phyloP scores from a whole-genome alignment of 2,329 filamentous ascomycete genomes.

The Pezicula neosporulosa region DNA sequence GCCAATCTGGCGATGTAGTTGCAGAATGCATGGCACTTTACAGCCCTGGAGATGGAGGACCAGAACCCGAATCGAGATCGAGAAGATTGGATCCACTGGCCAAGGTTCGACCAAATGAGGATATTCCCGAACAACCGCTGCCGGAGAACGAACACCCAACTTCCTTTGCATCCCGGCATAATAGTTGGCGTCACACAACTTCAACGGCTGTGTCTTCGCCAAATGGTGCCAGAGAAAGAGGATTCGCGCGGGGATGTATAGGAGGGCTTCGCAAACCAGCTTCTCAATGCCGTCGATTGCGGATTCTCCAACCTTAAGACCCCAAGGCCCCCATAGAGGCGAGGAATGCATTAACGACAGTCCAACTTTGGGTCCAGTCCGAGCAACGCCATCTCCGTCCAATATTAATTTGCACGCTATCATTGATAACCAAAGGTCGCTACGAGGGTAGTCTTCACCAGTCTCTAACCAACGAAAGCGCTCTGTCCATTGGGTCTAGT shows the following conservation, averaged over 20 bases:
- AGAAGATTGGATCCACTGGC: conserved; percentile 4
- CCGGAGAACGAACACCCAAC: conserved; percentile 17
- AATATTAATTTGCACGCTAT: conserved; percentile 58
- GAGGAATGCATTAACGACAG: conserved; percentile 44
- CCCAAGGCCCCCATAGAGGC: conserved; percentile 1
- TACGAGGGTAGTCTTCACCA: conserved; percentile 54
- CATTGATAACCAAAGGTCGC: conserved; percentile 55
- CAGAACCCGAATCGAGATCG: conserved; percentile 11
- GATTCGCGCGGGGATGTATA: conserved; percentile 34
- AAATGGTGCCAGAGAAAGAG: conserved; percentile 30
- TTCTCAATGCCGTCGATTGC: conserved; percentile 40
- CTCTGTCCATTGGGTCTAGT: conserved; percentile 35
- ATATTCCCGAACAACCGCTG: conserved; percentile 24
- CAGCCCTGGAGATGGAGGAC: conserved; percentile 19
- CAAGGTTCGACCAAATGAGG: conserved; percentile 17
- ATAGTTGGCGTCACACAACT: conserved; percentile 52
- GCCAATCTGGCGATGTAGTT: conserved; percentile 75
- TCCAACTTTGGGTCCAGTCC: conserved; percentile 55
- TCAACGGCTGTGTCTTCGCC: conserved; percentile 39
- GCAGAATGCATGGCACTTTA: conserved; percentile 75
- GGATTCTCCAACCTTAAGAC: conserved; percentile 33
- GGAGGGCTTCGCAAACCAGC: conserved; percentile 48
- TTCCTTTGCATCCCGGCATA: conserved; percentile 24
- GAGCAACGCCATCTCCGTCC: conserved; percentile 41
- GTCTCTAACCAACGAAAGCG: conserved; percentile 53